These are phyloP conservation scores for Podosphaera xanthii DNA, from an alignment of 2,329 filamentous ascomycete genomes.

Conservation along the genomic window DNA sequence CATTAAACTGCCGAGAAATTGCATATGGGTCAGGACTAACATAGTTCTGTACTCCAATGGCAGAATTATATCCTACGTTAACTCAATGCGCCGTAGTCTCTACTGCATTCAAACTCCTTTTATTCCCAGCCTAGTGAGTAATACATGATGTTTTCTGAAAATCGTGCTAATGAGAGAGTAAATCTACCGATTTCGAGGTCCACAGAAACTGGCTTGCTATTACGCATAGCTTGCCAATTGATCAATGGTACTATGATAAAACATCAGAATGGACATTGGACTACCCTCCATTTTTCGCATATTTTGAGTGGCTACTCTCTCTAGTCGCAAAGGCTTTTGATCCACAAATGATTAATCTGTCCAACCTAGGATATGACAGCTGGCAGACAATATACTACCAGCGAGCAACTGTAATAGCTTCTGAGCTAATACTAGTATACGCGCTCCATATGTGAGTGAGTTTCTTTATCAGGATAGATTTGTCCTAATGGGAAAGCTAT, in stretches of 20 bases:
- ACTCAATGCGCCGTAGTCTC: slow-evolving; percentile 70
- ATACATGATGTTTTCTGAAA: neutral
- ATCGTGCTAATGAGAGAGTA: slow-evolving; percentile 29
- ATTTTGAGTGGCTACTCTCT: slow-evolving; percentile 84
- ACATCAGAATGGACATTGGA: slow-evolving; percentile 99
- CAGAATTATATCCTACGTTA: slow-evolving; percentile 67
- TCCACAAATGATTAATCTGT: slow-evolving; percentile 57
- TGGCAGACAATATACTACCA: slow-evolving; percentile 94
- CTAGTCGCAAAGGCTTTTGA: slow-evolving; percentile 58
- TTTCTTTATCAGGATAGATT: slow-evolving; percentile 2
- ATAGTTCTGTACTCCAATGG: slow-evolving; percentile 27
- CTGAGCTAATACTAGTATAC: slow-evolving; percentile 65
- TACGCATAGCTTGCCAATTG: slow-evolving; percentile 66
- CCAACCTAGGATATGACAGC: slow-evolving; percentile 66
- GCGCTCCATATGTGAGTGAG: slow-evolving; percentile 47
- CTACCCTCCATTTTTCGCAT: slow-evolving; percentile 95
- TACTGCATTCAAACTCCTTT: slow-evolving; percentile 69
- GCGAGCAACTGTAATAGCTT: slow-evolving; percentile 62
- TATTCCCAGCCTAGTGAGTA: slow-evolving; percentile 84
- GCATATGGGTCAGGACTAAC: too few species aligned
- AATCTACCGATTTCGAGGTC: slow-evolving; percentile 97
- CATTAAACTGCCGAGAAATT: too few species aligned
- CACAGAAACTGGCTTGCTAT: slow-evolving; percentile 98
- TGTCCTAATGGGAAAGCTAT: slow-evolving; percentile 29
- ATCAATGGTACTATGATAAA: slow-evolving; percentile 91